phyloP scores from a whole-genome alignment of 1,284 basidiomycete genomes.

The Rhodofomes roseus region DNA sequence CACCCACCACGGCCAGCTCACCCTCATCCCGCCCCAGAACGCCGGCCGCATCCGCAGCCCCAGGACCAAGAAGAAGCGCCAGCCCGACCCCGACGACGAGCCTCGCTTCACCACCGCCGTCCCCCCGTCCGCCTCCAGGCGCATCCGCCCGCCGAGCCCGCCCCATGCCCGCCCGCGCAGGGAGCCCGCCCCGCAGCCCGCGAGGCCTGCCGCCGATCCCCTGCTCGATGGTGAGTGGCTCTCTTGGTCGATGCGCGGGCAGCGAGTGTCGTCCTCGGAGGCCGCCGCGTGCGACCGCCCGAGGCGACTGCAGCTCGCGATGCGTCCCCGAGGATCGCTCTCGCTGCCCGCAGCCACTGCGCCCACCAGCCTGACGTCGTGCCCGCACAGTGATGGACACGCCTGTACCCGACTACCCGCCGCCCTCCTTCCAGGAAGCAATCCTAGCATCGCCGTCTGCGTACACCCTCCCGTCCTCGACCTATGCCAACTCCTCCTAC shows the following conservation, averaged over 20 bases:
- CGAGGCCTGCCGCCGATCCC: constrained; percentile 8
- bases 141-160: constrained; percentile 22
- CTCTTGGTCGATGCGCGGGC: neutral
- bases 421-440: constrained; percentile 56
- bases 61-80: constrained; percentile 34
- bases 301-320: too few species aligned
- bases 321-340: neutral
- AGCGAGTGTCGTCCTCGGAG: neutral
- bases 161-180: constrained; percentile 21
- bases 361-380: too few species aligned
- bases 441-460: constrained; percentile 27
- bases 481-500: neutral
- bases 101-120: constrained; percentile 34
- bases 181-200: constrained; percentile 7
- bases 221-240: constrained; percentile 17
- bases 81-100: constrained; percentile 22
- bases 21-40: constrained; percentile 50
- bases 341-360: neutral
- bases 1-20: constrained; percentile 50
- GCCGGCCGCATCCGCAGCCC: constrained; percentile 43
- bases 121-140: constrained; percentile 23
- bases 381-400: constrained; percentile 16
- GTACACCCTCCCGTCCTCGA: constrained; percentile 9
- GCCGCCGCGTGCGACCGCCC: too few species aligned
- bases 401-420: constrained; percentile 52